Evolutionary conservation across 306 rosid genomes (phyloP), one percentile per base, ranked within the genome.

Genomic region (Gillenia trifoliata): DNA sequence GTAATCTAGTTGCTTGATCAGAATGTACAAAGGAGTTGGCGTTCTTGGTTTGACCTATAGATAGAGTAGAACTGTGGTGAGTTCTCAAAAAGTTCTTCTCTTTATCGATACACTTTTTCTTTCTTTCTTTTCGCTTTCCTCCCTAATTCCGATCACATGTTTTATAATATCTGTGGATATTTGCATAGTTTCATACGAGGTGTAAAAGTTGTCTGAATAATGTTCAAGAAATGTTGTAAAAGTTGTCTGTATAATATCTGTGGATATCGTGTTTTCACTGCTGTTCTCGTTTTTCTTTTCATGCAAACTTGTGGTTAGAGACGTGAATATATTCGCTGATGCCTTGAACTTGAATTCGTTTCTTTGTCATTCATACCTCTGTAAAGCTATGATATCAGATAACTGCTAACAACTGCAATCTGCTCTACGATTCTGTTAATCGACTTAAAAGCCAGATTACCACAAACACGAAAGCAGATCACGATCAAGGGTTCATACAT

Each of bases 1-100:
- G 81, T 64, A 86, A 92, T 76, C 52, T 90, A 40, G 90, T 90
- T 71, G 89, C 85, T 17, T 92, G 80, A 31, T 66, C 78, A 70
- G 72, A 64, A 72, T 28, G 62, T 63, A 22, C 76, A 79, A 60
- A 66, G 41, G 63, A 29, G 54, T 55, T 33, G 66, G 30, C 28
- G 3, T 43, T 73, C 15, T 55, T 41, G 36, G 55, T 50, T 50
- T 25, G 19, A 38, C 55, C 67, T 40, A 19, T 72, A 72, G 28
- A 71, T 56, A 40, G 55, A 72, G 28, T 33, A 28, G 68, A 72
- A 59, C 6, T 41, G 11, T 28, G 59, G 68, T 60, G 57, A 72
- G 76, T 72, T 72, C 43, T 59, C 43, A 47, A 68, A 55, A 40
- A 59, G 20, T 60, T 57, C 28, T 40, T 28, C 28, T 36, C 76